Percentiles rank a stretch among this genome's conserved stretches.
Evolutionary conservation across 2,329 filamentous ascomycete genomes (phyloP).

Genomic region (Alternaria atra): DNA sequence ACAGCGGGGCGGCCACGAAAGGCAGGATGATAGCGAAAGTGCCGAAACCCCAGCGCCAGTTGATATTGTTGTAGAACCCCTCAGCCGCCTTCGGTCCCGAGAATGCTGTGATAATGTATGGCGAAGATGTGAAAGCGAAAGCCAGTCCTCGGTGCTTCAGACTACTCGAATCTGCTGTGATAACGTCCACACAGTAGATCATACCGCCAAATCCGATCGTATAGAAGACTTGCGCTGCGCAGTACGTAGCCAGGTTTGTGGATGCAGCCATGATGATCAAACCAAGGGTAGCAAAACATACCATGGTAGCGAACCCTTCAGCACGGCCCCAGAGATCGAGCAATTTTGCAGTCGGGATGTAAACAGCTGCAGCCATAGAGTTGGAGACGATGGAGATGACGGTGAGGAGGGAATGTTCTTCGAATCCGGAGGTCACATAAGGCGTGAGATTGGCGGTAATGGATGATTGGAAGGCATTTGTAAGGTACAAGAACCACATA

Average conservation of each 20-base stretch:
- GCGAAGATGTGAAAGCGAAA: slow-evolving; percentile 56
- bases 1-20: slow-evolving; percentile 66
- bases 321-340: slow-evolving; percentile 53
- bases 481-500: slow-evolving; percentile 51
- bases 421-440: slow-evolving; percentile 44
- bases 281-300: slow-evolving; percentile 36
- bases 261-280: slow-evolving; percentile 73
- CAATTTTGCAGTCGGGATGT: slow-evolving; percentile 51
- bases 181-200: slow-evolving; percentile 68
- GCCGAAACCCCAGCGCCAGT: slow-evolving; percentile 74
- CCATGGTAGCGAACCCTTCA: slow-evolving; percentile 48
- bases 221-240: slow-evolving; percentile 34
- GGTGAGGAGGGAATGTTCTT: slow-evolving; percentile 38
- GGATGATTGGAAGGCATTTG: slow-evolving; percentile 54
- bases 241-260: slow-evolving; percentile 57
- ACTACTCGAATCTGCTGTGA: slow-evolving; percentile 62
- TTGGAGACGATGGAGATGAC: slow-evolving; percentile 38
- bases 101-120: slow-evolving; percentile 33
- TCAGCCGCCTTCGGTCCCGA: slow-evolving; percentile 24
- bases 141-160: slow-evolving; percentile 64
- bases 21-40: slow-evolving; percentile 70
- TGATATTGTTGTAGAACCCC: slow-evolving; percentile 55
- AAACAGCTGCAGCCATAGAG: slow-evolving; percentile 44
- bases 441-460: slow-evolving; percentile 46
- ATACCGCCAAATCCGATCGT: slow-evolving; percentile 69